Conservation (phyloP, 371 early-diverging fungal species). For the Rhizopus microsporus region DNA sequence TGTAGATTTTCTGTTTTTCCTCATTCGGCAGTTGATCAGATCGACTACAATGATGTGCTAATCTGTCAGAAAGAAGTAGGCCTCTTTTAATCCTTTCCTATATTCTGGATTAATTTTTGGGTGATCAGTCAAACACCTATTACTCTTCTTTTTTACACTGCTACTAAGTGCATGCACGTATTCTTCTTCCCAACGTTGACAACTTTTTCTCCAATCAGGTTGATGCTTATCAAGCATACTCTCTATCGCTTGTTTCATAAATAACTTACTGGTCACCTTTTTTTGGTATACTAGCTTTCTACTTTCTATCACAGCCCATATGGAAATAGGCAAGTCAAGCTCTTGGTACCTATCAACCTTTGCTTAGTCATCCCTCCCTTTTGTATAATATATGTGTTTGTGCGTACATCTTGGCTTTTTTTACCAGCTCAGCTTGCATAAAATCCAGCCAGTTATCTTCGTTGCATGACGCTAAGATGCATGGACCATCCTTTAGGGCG, state of each 20-base stretch:
- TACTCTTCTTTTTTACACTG: slow-evolving; percentile 14
- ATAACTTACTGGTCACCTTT: slow-evolving; percentile 13
- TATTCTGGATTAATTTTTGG: background rate
- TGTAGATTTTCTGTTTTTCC: slow-evolving; percentile 8
- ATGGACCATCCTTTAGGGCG: slow-evolving; percentile 43
- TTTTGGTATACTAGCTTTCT: slow-evolving; percentile 23
- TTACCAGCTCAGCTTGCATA: slow-evolving; percentile 12
- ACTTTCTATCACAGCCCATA: slow-evolving; percentile 26
- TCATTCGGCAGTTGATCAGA: slow-evolving; percentile 19
- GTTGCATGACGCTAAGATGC: slow-evolving; percentile 12
- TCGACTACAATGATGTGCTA: slow-evolving; percentile 11
- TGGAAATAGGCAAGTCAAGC: slow-evolving; percentile 12
- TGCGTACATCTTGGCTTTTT: slow-evolving; percentile 18
- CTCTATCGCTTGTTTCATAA: slow-evolving; percentile 20
- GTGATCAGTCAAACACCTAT: background rate
- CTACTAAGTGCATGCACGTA: slow-evolving; percentile 11
- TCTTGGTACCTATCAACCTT: slow-evolving; percentile 11
- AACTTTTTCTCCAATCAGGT: slow-evolving; percentile 18
- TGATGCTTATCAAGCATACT: slow-evolving; percentile 13
- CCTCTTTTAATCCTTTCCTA: slow-evolving; percentile 23
- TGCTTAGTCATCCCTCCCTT: background rate
- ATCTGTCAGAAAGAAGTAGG: slow-evolving; percentile 4
- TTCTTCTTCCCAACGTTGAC: slow-evolving; percentile 26
- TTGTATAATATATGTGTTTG: background rate
- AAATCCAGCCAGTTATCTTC: slow-evolving; percentile 20